Evolutionary conservation across 306 rosid species (phyloP).

Genomic region (Quillaja saponaria): DNA sequence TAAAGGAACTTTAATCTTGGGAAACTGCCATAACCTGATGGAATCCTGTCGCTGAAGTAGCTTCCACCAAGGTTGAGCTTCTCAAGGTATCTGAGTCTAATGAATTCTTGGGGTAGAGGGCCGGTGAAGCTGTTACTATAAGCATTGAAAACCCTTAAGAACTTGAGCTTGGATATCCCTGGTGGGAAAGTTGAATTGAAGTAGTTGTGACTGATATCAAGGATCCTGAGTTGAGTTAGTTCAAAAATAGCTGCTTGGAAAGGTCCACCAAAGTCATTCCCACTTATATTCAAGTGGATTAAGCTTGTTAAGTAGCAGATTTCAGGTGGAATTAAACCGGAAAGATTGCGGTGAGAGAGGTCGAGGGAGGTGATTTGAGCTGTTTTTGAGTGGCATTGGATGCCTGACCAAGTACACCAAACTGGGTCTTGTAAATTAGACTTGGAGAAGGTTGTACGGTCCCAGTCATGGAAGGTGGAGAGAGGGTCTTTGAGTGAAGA

Average conservation of each 20-base stretch:
- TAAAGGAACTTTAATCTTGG: slow-evolving; percentile 51
- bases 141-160: slow-evolving; percentile 67
- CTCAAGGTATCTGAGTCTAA: slow-evolving; percentile 59
- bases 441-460: slow-evolving; percentile 46
- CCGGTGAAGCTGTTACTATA: slow-evolving; percentile 86
- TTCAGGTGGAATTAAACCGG: slow-evolving; percentile 67
- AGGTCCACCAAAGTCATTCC: slow-evolving; percentile 62
- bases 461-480: slow-evolving; percentile 72
- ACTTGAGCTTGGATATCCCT: slow-evolving; percentile 75
- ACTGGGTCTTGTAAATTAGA: slow-evolving; percentile 41
- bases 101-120: slow-evolving; percentile 57
- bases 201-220: slow-evolving; percentile 73
- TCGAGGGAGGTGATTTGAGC: slow-evolving; percentile 56
- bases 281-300: slow-evolving; percentile 68
- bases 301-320: slow-evolving; percentile 56
- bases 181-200: slow-evolving; percentile 81
- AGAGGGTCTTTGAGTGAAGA: slow-evolving; percentile 67
- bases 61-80: slow-evolving; percentile 90
- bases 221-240: slow-evolving; percentile 51
- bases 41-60: slow-evolving; percentile 70
- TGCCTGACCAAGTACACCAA: slow-evolving; percentile 92
- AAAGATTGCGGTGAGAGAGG: slow-evolving; percentile 78
- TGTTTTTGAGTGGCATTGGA: slow-evolving; percentile 67
- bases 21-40: slow-evolving; percentile 58
- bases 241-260: slow-evolving; percentile 61